Evolutionary conservation across 2,329 filamentous ascomycete genomes (phyloP).

Genomic region (Pestalotiopsis sp.): DNA sequence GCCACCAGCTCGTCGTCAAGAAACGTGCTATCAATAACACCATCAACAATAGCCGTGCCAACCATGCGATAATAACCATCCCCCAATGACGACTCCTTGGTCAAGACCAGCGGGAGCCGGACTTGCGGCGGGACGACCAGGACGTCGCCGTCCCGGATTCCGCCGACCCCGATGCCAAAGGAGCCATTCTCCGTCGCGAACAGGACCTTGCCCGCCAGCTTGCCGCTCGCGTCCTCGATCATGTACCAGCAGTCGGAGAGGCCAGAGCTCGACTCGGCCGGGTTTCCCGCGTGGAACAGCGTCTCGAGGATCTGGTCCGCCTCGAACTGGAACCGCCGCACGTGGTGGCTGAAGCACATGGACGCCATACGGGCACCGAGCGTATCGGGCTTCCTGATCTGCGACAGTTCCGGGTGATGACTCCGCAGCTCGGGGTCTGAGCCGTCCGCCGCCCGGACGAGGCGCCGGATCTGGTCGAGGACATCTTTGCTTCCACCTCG

Average conservation of each 20-base stretch:
- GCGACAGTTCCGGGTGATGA: background rate
- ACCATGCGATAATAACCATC: background rate
- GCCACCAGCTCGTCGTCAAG: background rate
- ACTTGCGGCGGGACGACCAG: background rate
- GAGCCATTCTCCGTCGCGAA: background rate
- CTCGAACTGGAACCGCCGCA: background rate
- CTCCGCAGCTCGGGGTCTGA: background rate
- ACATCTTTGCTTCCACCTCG: background rate
- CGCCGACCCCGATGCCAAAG: background rate
- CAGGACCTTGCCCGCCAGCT: background rate
- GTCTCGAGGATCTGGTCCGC: background rate
- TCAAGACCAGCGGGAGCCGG: background rate
- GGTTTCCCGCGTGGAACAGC: background rate
- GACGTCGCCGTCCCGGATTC: background rate
- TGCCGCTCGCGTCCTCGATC: background rate
- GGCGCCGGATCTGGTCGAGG: background rate
- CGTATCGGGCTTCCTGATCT: background rate
- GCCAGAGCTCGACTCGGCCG: background rate
- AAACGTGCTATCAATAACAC: background rate
- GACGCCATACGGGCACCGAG: background rate
- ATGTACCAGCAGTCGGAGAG: background rate
- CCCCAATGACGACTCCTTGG: background rate
- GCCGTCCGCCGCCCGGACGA: background rate
- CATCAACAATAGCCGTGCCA: background rate
- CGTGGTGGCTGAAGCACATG: background rate